Base-by-base conservation (phyloP, 108 stramenopile genomes). In the Bacterosira constricta region DNA sequence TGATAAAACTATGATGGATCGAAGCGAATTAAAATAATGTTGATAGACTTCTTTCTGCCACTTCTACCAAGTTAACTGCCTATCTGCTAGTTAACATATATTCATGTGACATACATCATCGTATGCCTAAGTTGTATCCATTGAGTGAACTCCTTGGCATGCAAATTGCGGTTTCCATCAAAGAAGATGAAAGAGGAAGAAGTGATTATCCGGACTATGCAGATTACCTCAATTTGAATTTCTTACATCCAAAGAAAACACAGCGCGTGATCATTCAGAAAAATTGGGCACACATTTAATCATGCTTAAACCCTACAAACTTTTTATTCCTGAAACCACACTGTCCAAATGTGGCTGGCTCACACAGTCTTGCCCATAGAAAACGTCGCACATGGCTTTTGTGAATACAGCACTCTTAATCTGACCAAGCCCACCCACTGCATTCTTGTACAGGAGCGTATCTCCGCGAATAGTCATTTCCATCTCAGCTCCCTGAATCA, bases 391-490 rank as follows among this genome's bases (percentile, higher is more conserved):
- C 72, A 96, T 53, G 12, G 95, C 95, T 47, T 79, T 71, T 29
- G 77, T 81, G 70, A 96, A 96, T 17, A 80, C 79, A n/a, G 41
- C 80, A 37, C 88, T 89, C 56, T 81, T 76, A 62, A 96, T 83
- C 37, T 80, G 76, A 2, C 44, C 15, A 18, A 45, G 18, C 3
- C 15, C 89, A 5, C 92, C 92, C 46, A 85, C 66, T 0, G 86
- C 86, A 66, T 88, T 92, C 54, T 93, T 90, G 81, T 87, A 93
- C 62, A 92, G 62, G 31, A 96, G 71, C 0, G 80, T 83, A 72
- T 93, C 88, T 6, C 95, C 95, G 4, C 90, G 86, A 58, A 96
- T 90, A 1, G 95, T 96, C 90, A 96, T 91, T 63, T 89, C 88
- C 75, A 96, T 89, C 62, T 93, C 95, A 5, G 89, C 88, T 31